Evolutionary conservation across 768 basidiomycete species (phyloP).

Genomic region (Termitomyces titanicus): DNA sequence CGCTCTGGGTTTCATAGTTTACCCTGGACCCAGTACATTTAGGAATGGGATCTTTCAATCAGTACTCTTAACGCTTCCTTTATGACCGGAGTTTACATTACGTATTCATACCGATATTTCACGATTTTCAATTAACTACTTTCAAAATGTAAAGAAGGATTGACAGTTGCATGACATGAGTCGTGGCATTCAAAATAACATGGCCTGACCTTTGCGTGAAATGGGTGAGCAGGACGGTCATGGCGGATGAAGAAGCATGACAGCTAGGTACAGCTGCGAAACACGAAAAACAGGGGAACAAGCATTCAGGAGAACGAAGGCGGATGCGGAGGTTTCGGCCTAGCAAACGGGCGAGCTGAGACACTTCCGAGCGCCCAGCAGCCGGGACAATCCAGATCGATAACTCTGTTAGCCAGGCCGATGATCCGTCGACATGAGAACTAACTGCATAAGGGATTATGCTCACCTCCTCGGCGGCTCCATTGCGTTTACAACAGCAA

Average conservation of each 20-base stretch:
- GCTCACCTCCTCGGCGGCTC: background rate
- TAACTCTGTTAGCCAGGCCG: background rate
- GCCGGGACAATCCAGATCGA: conserved; percentile 1
- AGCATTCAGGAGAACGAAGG: background rate
- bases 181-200: background rate
- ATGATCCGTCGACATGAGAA: background rate
- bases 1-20: background rate
- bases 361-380: background rate
- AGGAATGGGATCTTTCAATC: conserved; percentile 3
- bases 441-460: background rate
- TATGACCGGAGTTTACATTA: conserved; percentile 1
- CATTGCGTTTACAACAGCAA: conserved; percentile 1
- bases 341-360: background rate
- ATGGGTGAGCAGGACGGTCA: background rate
- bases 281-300: background rate
- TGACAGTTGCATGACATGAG: background rate
- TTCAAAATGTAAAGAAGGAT: background rate
- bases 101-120: conserved; percentile 1
- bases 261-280: too few relatives aligned
- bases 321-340: background rate
- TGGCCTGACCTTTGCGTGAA: background rate
- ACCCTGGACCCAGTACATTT: conserved; percentile 1
- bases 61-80: background rate
- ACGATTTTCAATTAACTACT: background rate
- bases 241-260: background rate